A percentile compares a stretch with the other conserved stretches of the same genome.
phyloP scores from a whole-genome alignment of 176 grass and related monocot species.

The Musa itinerans region DNA sequence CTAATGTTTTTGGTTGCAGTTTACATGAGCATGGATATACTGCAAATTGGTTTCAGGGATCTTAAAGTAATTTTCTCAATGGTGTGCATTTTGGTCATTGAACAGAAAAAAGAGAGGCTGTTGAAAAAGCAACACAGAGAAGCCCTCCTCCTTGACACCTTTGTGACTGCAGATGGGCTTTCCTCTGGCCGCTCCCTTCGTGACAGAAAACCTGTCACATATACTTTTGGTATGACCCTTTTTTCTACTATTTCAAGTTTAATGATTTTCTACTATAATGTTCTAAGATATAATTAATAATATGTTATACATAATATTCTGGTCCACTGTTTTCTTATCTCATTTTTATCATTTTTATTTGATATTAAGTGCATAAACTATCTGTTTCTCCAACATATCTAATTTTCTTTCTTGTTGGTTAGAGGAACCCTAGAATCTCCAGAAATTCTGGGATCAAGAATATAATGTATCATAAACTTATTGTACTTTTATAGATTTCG shows the following conservation, averaged over 20 bases:
- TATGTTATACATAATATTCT: neutral
- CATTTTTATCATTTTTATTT: neutral
- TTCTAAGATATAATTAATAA: neutral
- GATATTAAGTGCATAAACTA: neutral
- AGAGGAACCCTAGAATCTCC: neutral
- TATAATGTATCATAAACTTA: no score
- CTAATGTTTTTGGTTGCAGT: neutral
- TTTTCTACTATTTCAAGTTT: neutral
- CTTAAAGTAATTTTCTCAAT: neutral
- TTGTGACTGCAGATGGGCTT: slow-evolving; percentile 60
- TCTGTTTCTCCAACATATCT: neutral
- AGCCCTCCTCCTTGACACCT: slow-evolving; percentile 79
- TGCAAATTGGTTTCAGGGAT: neutral
- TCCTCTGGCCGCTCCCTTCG: slow-evolving; percentile 74
- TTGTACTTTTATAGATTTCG: no score
- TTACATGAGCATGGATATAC: neutral
- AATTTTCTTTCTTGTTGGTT: neutral
- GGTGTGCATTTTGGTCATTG: slow-evolving; percentile 22
- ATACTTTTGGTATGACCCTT: slow-evolving; percentile 82
- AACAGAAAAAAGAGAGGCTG: slow-evolving; percentile 79
- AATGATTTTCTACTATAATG: neutral
- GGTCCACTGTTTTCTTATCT: neutral
- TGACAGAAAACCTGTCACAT: slow-evolving; percentile 81
- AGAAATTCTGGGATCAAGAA: neutral
- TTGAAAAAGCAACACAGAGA: slow-evolving; percentile 95